A percentile compares a stretch with the other conserved stretches of the same genome.
phyloP scores from a whole-genome alignment of 495 filamentous ascomycete species.

The Astrothelium subdiscretum region DNA sequence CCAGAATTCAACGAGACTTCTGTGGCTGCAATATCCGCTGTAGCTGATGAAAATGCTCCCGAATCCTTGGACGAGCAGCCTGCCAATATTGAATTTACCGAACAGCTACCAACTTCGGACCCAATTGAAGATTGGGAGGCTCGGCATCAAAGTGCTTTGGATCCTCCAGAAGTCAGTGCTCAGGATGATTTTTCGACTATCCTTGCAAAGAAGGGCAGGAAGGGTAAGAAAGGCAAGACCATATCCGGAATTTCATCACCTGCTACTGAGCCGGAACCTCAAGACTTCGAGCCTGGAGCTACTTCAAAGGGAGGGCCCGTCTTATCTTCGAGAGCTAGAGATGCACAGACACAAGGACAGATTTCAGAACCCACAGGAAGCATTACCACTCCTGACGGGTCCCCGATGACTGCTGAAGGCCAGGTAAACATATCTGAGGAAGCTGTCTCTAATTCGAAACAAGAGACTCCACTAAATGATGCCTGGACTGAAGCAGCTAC shows the following conservation, averaged over 20 bases:
- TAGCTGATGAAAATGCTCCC: neutral
- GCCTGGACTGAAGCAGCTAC: neutral
- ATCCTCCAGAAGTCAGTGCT: neutral
- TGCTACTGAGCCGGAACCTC: neutral
- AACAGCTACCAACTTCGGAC: conserved; percentile 21
- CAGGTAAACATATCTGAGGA: neutral
- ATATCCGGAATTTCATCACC: neutral
- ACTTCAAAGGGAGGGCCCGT: neutral
- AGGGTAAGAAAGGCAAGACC: conserved; percentile 18
- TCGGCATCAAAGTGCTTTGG: neutral
- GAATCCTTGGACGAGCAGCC: conserved; percentile 14
- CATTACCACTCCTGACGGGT: too few species aligned
- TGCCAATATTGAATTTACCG: conserved; percentile 19
- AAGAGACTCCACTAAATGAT: neutral
- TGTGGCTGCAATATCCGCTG: neutral
- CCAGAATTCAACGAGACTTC: neutral
- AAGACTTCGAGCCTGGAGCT: neutral
- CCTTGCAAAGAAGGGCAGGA: neutral
- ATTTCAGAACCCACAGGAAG: too few species aligned
- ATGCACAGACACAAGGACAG: too few species aligned
- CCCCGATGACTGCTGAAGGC: too few species aligned
- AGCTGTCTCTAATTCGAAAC: neutral
- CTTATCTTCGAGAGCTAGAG: neutral
- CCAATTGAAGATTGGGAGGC: conserved; percentile 17
- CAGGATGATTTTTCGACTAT: neutral